A percentile compares a stretch with the other conserved stretches of the same genome.
Conservation (phyloP, 2,329 filamentous ascomycete genomes). For the Mollisia scopiformis region DNA sequence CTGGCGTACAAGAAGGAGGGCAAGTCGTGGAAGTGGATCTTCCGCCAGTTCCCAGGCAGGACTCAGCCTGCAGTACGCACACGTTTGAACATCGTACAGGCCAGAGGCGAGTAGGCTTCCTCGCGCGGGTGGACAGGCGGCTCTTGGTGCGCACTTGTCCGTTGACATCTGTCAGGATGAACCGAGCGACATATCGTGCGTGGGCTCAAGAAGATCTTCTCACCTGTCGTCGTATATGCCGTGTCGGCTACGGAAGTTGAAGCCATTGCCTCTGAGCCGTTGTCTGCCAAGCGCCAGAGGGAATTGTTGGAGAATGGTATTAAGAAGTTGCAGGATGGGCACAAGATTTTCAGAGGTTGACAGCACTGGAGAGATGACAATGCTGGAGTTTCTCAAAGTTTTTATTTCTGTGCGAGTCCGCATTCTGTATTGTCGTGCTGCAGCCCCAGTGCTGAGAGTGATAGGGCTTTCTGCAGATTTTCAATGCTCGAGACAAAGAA, state of each 20-base stretch:
- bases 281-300: slow-evolving; percentile 24
- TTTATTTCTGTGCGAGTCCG: slow-evolving; percentile 3
- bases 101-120: slow-evolving; percentile 9
- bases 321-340: slow-evolving; percentile 31
- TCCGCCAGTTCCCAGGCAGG: no score
- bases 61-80: slow-evolving; percentile 7
- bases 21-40: slow-evolving; percentile 24
- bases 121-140: slow-evolving; percentile 1
- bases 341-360: slow-evolving; percentile 27
- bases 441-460: slow-evolving; percentile 3
- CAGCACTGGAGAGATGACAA: slow-evolving; percentile 2
- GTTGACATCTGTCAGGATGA: slow-evolving; percentile 6
- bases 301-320: slow-evolving; percentile 31
- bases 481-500: slow-evolving; percentile 6
- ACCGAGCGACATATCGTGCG: slow-evolving; percentile 20
- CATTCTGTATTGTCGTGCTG: slow-evolving; percentile 3
- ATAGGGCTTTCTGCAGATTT: slow-evolving; percentile 7
- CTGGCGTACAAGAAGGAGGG: no score
- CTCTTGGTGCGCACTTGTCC: slow-evolving; percentile 3
- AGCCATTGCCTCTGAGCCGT: slow-evolving; percentile 32
- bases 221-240: slow-evolving; percentile 16
- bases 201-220: slow-evolving; percentile 19
- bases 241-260: slow-evolving; percentile 18
- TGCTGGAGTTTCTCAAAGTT: slow-evolving; percentile 4
- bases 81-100: slow-evolving; percentile 4